Evolutionary conservation across 2,329 filamentous ascomycete genomes (phyloP).

Genomic region (Verticillium zaregamsianum): DNA sequence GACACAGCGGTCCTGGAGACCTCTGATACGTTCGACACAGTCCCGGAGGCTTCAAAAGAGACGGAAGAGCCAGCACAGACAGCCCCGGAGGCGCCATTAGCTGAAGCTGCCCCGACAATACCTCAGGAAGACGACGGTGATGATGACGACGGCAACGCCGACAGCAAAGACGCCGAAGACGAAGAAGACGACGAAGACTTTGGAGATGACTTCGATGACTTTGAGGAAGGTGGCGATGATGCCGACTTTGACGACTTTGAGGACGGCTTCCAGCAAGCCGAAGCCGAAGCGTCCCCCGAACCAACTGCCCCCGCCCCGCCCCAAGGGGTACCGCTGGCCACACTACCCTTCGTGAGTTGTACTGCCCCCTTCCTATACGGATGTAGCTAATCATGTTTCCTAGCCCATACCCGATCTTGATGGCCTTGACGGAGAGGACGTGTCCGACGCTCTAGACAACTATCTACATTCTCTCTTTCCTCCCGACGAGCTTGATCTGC

Average conservation of each 20-base stretch:
- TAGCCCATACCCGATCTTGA: constrained; percentile 67
- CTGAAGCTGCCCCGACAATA: not conserved
- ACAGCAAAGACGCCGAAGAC: constrained; percentile 22
- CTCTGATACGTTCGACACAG: not conserved
- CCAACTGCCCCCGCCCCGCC: constrained; percentile 22
- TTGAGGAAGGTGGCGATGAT: constrained; percentile 53
- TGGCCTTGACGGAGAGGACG: constrained; percentile 55
- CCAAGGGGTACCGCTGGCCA: constrained; percentile 27
- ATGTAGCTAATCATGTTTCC: constrained; percentile 17
- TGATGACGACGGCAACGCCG: constrained; percentile 7
- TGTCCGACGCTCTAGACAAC: constrained; percentile 56
- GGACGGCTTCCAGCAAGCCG: constrained; percentile 62
- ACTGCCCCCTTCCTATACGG: not conserved
- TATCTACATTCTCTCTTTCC: constrained; percentile 67
- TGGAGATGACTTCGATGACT: constrained; percentile 59
- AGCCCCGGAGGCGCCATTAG: not conserved
- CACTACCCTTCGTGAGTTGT: constrained; percentile 41
- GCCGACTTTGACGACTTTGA: constrained; percentile 68
- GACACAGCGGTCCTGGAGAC: not conserved
- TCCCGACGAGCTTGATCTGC: constrained; percentile 47
- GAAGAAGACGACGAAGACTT: constrained; percentile 42
- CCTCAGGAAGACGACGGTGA: not conserved
- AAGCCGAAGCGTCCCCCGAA: constrained; percentile 25
- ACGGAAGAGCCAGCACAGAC: not conserved
- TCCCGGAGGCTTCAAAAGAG: not conserved